phyloP scores from a whole-genome alignment of 257 asterid genomes.

The Plantago elongata region DNA sequence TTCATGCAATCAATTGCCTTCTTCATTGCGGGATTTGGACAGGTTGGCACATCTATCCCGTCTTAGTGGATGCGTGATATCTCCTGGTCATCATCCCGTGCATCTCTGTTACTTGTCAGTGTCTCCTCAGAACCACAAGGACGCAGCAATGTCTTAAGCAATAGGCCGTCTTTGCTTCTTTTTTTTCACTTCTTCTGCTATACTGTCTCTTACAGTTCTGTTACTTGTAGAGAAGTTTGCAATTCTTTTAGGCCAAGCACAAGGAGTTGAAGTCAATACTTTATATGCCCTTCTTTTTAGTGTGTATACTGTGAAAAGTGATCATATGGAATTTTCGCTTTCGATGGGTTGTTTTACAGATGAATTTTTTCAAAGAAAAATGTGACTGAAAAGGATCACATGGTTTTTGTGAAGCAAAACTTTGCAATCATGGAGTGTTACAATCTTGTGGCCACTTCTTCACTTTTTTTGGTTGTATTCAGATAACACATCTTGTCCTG shows the following conservation, averaged over 20 bases:
- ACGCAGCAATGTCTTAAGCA: conserved; percentile 13
- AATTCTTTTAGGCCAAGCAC: conserved; percentile 48
- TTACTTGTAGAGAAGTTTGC: conserved; percentile 38
- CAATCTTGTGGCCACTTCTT: conserved; percentile 1
- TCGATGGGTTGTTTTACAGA: not conserved
- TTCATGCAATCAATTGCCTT: conserved; percentile 65
- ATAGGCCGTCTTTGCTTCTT: conserved; percentile 20
- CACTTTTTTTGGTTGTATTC: not conserved
- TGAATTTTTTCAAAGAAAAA: not conserved
- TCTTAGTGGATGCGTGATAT: conserved; percentile 23
- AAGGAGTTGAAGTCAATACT: conserved; percentile 39
- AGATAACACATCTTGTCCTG: conserved; percentile 7
- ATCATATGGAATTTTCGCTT: not conserved
- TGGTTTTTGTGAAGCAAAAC: conserved; percentile 1
- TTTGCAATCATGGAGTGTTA: not conserved
- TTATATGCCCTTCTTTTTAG: conserved; percentile 35
- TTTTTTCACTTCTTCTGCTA: conserved; percentile 4
- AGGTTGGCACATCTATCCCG: conserved; percentile 68
- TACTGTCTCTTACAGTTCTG: conserved; percentile 18
- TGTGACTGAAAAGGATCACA: not conserved
- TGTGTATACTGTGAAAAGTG: conserved; percentile 27
- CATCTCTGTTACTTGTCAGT: conserved; percentile 5
- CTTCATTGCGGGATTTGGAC: conserved; percentile 71
- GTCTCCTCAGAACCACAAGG: conserved; percentile 5
- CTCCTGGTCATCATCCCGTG: conserved; percentile 4